Percentiles rank a stretch among this genome's conserved stretches.
phyloP scores from a whole-genome alignment of 164 flowering plant genomes.

The Magnolia officinalis region DNA sequence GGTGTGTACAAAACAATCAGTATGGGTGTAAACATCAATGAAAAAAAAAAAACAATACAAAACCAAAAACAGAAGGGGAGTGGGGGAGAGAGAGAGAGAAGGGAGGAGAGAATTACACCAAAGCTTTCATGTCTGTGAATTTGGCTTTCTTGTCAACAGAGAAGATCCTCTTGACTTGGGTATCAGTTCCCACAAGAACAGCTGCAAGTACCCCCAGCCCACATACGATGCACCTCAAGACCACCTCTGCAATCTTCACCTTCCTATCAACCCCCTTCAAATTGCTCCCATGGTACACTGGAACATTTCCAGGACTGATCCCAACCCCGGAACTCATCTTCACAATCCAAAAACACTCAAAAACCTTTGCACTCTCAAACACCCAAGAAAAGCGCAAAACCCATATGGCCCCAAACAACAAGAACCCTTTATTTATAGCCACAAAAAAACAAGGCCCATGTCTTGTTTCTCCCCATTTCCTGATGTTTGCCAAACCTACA shows the following conservation, averaged over 20 bases:
- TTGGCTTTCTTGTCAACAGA: conserved; percentile 65
- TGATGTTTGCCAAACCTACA: background rate
- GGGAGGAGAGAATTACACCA: conserved; percentile 48
- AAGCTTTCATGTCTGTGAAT: conserved; percentile 89
- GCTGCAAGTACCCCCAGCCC: conserved; percentile 66
- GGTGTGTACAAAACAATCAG: too few species aligned
- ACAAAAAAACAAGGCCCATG: background rate
- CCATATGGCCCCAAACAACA: background rate
- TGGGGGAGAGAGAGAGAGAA: too few species aligned
- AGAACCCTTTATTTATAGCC: conserved; percentile 23
- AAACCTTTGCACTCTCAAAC: background rate
- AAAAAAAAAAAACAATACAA: too few species aligned
- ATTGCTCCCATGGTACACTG: conserved; percentile 56
- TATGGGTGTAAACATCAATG: too few species aligned
- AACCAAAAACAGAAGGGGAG: too few species aligned
- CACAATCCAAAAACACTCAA: background rate
- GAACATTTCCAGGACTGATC: conserved; percentile 76
- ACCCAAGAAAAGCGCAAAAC: conserved; percentile 1
- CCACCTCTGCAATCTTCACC: conserved; percentile 64
- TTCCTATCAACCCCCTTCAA: conserved; percentile 64
- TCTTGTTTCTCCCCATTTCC: background rate
- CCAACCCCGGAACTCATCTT: conserved; percentile 73
- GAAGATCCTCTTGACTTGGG: conserved; percentile 71
- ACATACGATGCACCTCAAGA: conserved; percentile 71
- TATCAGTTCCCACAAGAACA: conserved; percentile 68